phyloP scores from a whole-genome alignment of 179 eudicot genomes.

The Gypsophila paniculata region DNA sequence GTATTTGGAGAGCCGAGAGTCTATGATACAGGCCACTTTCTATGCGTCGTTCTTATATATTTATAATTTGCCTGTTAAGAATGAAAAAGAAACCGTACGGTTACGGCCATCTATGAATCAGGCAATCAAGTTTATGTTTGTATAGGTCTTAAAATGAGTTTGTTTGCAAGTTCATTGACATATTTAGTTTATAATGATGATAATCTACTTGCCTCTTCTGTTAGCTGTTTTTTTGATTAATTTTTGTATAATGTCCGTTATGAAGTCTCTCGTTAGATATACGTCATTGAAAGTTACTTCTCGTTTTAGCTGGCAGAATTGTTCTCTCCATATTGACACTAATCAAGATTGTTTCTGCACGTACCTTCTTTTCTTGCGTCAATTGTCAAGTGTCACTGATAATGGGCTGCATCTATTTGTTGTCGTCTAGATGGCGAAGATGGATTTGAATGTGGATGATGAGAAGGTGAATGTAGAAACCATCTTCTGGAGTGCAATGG shows the following conservation, averaged over 20 bases:
- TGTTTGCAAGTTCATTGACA: conserved; percentile 8
- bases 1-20: not conserved
- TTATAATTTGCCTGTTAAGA: too few relatives aligned
- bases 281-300: too few relatives aligned
- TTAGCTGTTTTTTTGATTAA: not conserved
- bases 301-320: too few relatives aligned
- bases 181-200: not conserved
- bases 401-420: conserved; percentile 4
- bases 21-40: not conserved
- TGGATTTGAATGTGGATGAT: conserved; percentile 89
- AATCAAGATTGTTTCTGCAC: too few relatives aligned
- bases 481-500: conserved; percentile 99
- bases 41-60: too few relatives aligned
- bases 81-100: too few relatives aligned
- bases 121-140: too few relatives aligned
- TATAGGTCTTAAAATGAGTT: too few relatives aligned
- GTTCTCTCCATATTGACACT: too few relatives aligned
- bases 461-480: conserved; percentile 83
- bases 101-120: too few relatives aligned
- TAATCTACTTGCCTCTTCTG: not conserved
- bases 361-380: too few relatives aligned
- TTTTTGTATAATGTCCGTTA: not conserved
- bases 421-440: conserved; percentile 71
- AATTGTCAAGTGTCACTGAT: not conserved
- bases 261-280: too few relatives aligned